Evolutionary conservation across 2,329 filamentous ascomycete species (phyloP), one percentile per base, ranked within the genome.

Genomic region (Pseudogymnoascus sp.): DNA sequence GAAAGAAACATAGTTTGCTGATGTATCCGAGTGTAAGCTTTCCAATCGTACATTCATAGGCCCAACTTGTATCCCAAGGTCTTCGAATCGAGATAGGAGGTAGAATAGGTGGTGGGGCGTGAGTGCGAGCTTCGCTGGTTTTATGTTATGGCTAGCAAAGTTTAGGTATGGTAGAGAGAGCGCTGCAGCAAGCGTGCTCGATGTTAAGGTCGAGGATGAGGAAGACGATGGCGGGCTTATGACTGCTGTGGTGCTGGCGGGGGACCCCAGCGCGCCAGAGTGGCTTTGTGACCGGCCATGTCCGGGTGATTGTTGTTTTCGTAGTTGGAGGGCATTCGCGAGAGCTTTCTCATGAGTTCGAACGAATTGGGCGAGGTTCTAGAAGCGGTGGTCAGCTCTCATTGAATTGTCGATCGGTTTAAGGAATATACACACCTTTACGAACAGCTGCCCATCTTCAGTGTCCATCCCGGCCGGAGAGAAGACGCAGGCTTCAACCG

Each of bases 61-160:
- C 4, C 94, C 94, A 65, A 97, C 92, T 64, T 88, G 82, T 67
- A 97, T 94, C 63, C 86, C 86, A 63, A 97, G 81, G 66, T 97
- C 93, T 77, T 97, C 92, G 75, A 97, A 97, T 61, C 92, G 90
- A 62, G 92, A 96, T 61, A 99, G 84, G 33, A 99, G 84, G 73
- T 96, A 99, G 79, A 96, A 97, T 31, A 99, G 84, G 73, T 99
- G 94, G 72, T 99, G 94, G 17, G 94, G 90, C 10, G 94, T 97
- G 65, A 99, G 81, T 39, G 92, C 92, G 67, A 99, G 80, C 77
- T 95, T 96, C 40, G 90, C 90, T 17, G 92, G 90, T 77, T 96
- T 97, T 71, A 92, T 83, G 68, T 79, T 88, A 69, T 91, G 88
- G 5, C 92, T 95, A 54, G 90, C 85, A 73, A 97, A 94, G 71